Evolutionary conservation across 139 green algal species (phyloP).

Genomic region (Asterochloris sp.): DNA sequence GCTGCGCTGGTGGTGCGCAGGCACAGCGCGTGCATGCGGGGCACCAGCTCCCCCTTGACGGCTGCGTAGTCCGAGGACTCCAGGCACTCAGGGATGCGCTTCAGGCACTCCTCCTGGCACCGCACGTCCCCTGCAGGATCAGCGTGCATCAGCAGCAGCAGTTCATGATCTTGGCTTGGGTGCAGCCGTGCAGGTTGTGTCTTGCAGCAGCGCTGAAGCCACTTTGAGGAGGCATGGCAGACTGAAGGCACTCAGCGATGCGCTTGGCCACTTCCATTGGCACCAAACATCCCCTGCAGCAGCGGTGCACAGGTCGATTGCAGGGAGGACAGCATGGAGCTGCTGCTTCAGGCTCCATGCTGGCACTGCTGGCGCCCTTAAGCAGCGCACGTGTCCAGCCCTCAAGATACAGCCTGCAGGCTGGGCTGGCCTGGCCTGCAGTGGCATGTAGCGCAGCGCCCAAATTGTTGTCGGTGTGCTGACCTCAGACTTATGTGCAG

Average conservation of each 20-base stretch:
- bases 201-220: too few relatives aligned
- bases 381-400: too few relatives aligned
- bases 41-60: constrained; percentile 36
- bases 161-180: not conserved
- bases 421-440: too few relatives aligned
- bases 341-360: too few relatives aligned
- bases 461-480: too few relatives aligned
- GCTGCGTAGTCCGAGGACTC: constrained; percentile 31
- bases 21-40: constrained; percentile 44
- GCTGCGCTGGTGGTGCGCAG: constrained; percentile 56
- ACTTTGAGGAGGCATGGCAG: too few relatives aligned
- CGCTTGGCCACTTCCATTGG: constrained; percentile 58
- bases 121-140: constrained; percentile 25
- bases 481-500: too few relatives aligned
- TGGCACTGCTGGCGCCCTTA: too few relatives aligned
- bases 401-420: too few relatives aligned
- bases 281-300: constrained; percentile 19
- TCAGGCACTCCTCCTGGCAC: constrained; percentile 58
- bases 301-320: too few relatives aligned
- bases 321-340: too few relatives aligned
- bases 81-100: constrained; percentile 20
- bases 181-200: not conserved
- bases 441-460: too few relatives aligned
- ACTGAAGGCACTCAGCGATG: constrained; percentile 19
- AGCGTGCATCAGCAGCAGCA: not conserved